Percentiles rank a stretch among this genome's conserved stretches.
These are phyloP conservation scores for Podaxis sp. DNA, from an alignment of 768 basidiomycete genomes.

Conservation along the genomic window DNA sequence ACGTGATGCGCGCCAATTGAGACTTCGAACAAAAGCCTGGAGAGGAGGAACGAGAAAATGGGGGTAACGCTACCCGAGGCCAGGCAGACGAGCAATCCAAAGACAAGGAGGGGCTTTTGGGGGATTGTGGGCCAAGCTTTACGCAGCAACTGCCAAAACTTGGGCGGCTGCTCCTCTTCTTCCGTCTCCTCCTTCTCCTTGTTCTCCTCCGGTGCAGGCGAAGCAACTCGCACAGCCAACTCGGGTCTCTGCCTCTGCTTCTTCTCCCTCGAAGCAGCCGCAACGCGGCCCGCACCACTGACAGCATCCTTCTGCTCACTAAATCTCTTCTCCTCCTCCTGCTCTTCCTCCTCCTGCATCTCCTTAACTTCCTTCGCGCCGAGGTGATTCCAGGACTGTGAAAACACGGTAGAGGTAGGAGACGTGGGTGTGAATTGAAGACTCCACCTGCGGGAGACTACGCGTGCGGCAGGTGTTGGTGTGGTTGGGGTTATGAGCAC, in stretches of 20 bases:
- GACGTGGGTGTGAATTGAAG: constrained; percentile 68
- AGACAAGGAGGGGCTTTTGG: constrained; percentile 62
- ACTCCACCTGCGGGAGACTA: constrained; percentile 40
- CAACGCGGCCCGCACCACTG: constrained; percentile 33
- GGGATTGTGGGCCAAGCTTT: constrained; percentile 72
- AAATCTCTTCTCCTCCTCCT: constrained; percentile 27
- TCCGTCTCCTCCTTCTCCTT: constrained; percentile 7
- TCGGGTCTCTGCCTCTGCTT: constrained; percentile 23
- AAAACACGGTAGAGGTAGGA: constrained; percentile 34
- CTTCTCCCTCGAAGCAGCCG: constrained; percentile 26
- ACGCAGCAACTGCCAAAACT: constrained; percentile 51
- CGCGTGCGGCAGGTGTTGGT: constrained; percentile 24
- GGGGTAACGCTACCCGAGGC: constrained; percentile 86
- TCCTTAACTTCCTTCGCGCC: constrained; percentile 22
- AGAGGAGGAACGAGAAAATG: constrained; percentile 88
- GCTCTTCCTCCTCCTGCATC: constrained; percentile 24
- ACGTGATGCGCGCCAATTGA: constrained; percentile 68
- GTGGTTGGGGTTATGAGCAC: constrained; percentile 28
- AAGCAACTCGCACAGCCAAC: constrained; percentile 19
- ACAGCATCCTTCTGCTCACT: constrained; percentile 46
- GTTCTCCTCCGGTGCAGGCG: background rate
- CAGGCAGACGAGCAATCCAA: constrained; percentile 71
- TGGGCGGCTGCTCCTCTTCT: constrained; percentile 24
- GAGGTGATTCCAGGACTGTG: constrained; percentile 10
- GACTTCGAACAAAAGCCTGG: constrained; percentile 74